Base-by-base conservation (phyloP, 345 rosid genomes). In the Clausena lansium region DNA sequence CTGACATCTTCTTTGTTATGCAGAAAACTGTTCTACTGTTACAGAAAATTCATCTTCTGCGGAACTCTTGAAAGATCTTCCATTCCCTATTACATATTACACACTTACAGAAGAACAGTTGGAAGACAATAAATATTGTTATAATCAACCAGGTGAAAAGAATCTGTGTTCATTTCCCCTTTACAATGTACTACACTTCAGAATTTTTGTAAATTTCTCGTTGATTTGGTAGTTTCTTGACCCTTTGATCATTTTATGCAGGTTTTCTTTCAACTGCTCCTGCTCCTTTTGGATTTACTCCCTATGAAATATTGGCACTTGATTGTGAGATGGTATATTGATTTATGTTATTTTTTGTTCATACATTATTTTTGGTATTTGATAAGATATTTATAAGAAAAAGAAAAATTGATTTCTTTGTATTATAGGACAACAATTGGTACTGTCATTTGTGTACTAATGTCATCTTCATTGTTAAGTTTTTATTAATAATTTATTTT, bases 251-350 rank as follows among this genome's bases (percentile, higher is more conserved):
- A 60, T 78, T 83, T 72, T 69, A 14, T 83, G 73, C 82, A 92
- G 99, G 83, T 77, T 94, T 93, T 82, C 68, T 79, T 71, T 85
- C 89, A 73, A 94, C 99, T 59, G 70, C 80, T 84, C 90, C 97
- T 83, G 89, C 91, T 71, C 89, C 98, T 58, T 80, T 86, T 59
- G 94, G 88, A 78, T 86, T 88, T 79, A 62, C 81, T 78, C 82
- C 82, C 47, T 76, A 82, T 75, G 90, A 89, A 73, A 81, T 91
- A 61, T 76, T 96, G 86, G 97, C 97, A 77, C 97, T 96, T 82
- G 99, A 96, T 72, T 96, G 99, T 67, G 99, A 94, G 87, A 96
- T 96, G 99, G 99, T 96, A 88, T 77, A 75, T 77, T 28, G 65
- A 36, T 82, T 0, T 0, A 28, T 36, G 15, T 70, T 24, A 38